Percentiles rank a stretch among this genome's conserved stretches.
Conservation (phyloP, 2,329 filamentous ascomycete species). For the Aspergillus pseudonomiae region DNA sequence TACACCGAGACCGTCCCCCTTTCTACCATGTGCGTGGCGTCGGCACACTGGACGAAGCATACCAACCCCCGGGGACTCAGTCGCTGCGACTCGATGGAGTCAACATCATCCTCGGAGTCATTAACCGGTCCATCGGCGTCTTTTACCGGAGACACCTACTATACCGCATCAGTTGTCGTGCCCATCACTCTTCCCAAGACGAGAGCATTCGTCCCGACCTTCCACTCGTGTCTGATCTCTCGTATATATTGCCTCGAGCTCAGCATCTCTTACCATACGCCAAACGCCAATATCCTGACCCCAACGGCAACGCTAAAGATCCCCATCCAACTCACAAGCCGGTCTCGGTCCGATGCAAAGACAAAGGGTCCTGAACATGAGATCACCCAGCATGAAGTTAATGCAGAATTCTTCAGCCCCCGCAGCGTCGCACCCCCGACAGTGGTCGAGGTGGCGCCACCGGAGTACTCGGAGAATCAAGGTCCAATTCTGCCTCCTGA, state of each 20-base stretch:
- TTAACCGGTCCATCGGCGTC: slow-evolving; percentile 38
- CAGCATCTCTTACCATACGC: slow-evolving; percentile 57
- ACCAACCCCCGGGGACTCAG: slow-evolving; percentile 31
- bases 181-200: slow-evolving; percentile 64
- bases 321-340: slow-evolving; percentile 47
- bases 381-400: slow-evolving; percentile 23
- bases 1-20: slow-evolving; percentile 58
- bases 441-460: neutral
- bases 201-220: slow-evolving; percentile 68
- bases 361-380: slow-evolving; percentile 9
- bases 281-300: slow-evolving; percentile 45
- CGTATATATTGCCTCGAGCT: slow-evolving; percentile 65
- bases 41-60: slow-evolving; percentile 60
- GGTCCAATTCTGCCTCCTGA: neutral
- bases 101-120: slow-evolving; percentile 33
- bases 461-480: neutral
- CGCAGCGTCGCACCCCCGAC: slow-evolving; percentile 17
- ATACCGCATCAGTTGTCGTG: slow-evolving; percentile 65
- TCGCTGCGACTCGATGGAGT: slow-evolving; percentile 33
- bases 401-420: slow-evolving; percentile 26
- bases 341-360: slow-evolving; percentile 10
- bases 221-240: slow-evolving; percentile 69
- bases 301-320: slow-evolving; percentile 45
- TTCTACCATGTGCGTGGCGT: slow-evolving; percentile 58
- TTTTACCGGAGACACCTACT: slow-evolving; percentile 56